Percentiles rank a stretch among this genome's conserved stretches.
phyloP scores from a whole-genome alignment of 1,284 basidiomycete genomes.

The Leccinum subrobustum region DNA sequence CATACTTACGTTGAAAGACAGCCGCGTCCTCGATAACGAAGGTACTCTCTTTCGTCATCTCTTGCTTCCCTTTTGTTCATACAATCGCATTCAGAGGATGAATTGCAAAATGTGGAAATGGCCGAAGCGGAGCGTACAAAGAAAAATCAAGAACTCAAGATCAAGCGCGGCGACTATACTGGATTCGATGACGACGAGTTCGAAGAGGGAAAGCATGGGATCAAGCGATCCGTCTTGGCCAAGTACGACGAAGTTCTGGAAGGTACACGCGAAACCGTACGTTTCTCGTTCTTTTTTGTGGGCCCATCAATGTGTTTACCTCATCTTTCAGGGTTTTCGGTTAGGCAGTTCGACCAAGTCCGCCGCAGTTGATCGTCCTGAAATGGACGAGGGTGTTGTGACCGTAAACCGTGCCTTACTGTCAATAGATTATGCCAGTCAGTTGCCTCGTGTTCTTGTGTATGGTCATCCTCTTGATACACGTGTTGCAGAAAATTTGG shows the following conservation, averaged over 20 bases:
- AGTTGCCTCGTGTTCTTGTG: constrained; percentile 30
- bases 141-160: constrained; percentile 82
- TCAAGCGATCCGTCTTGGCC: constrained; percentile 81
- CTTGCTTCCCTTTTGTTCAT: constrained; percentile 7
- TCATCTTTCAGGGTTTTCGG: constrained; percentile 66
- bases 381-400: constrained; percentile 57
- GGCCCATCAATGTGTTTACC: constrained; percentile 3
- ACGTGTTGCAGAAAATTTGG: constrained; percentile 72
- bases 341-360: constrained; percentile 58
- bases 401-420: constrained; percentile 79
- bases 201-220: constrained; percentile 65
- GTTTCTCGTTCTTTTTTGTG: not conserved
- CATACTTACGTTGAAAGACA: constrained; percentile 96
- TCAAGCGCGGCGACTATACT: constrained; percentile 88
- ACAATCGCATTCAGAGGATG: constrained; percentile 71
- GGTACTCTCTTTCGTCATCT: constrained; percentile 45
- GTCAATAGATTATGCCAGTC: constrained; percentile 90
- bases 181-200: constrained; percentile 98
- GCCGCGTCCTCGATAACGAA: constrained; percentile 90
- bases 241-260: constrained; percentile 95
- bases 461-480: constrained; percentile 10
- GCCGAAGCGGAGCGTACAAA: constrained; percentile 81
- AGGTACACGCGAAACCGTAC: constrained; percentile 63
- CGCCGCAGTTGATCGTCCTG: constrained; percentile 40
- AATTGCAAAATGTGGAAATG: constrained; percentile 92